These are phyloP conservation scores for Schwanniomyces pseudopolymorphus DNA, from an alignment of 805 yeast genomes.

Conservation along the genomic window DNA sequence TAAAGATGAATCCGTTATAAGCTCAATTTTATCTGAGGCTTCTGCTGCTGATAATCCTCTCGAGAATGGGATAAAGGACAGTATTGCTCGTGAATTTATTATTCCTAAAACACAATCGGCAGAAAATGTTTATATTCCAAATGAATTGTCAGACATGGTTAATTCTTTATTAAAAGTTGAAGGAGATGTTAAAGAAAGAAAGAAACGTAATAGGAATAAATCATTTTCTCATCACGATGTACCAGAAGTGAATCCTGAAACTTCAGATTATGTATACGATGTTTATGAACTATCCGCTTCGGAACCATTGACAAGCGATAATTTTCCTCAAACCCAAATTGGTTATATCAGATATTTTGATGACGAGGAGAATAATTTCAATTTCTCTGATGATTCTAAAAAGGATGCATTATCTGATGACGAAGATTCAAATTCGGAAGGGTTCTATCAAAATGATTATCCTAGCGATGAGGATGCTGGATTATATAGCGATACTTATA, in stretches of 20 bases:
- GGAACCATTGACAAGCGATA: constrained; percentile 43
- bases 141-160: constrained; percentile 75
- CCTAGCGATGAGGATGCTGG: constrained; percentile 88
- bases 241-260: constrained; percentile 3
- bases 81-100: constrained; percentile 26
- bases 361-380: constrained; percentile 45
- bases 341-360: constrained; percentile 59
- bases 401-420: constrained; percentile 53
- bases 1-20: constrained; percentile 18
- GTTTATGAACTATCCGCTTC: constrained; percentile 52
- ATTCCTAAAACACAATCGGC: constrained; percentile 31
- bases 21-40: constrained; percentile 27
- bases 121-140: constrained; percentile 44
- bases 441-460: constrained; percentile 87
- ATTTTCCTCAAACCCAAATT: constrained; percentile 47
- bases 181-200: constrained; percentile 11
- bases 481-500: constrained; percentile 13
- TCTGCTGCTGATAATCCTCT: constrained; percentile 1
- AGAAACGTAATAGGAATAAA: constrained; percentile 11
- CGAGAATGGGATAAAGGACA: constrained; percentile 4
- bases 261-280: constrained; percentile 85
- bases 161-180: constrained; percentile 52
- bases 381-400: constrained; percentile 34
- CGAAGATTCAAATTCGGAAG: constrained; percentile 89
- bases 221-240: background rate